Base-by-base conservation (phyloP, 2,329 filamentous ascomycete genomes). In the Phyllosticta ampelicida region DNA sequence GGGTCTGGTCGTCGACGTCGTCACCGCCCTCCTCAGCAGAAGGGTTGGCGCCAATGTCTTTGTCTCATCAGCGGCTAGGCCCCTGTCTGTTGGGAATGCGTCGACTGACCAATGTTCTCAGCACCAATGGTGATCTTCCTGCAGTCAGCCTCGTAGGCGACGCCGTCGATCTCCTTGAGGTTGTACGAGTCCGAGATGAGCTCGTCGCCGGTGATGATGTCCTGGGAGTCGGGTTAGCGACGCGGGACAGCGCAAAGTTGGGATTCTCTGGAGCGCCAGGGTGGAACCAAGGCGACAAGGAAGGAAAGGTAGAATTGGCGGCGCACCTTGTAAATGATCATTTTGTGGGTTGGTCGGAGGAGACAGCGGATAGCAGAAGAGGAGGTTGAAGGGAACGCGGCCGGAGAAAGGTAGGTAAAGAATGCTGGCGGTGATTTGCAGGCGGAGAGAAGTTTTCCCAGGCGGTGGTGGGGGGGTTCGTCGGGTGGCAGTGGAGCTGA, bases 111-210 rank as follows among this genome's bases (percentile, higher is more conserved):
- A 71, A 95, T 84, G 64, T 81, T 75, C 71, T 92, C 84, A 63
- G 75, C 83, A 64, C 85, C 90, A 75, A 91, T 80, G 61, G 83
- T 84, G 78, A 96, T 90, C 85, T 92, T 95, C 73, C 81, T 80
- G 78, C 91, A 96, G 78, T 99, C 87, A 72, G 86, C 86, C 80
- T 97, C 92, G 79, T 88, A 97, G 68, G 87, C 85, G 66, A 88
- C 79, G 66, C 83, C 85, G 74, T 91, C 88, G 63, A 92, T 73
- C 74, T 87, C 80, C 79, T 89, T 90, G 72, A 95, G 75, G 67
- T 90, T 80, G 80, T 86, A 96, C 67, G 88, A 94, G 79, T 97
- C 92, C 71, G 94, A 95, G 85, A 97, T 86, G 75, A 99, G 83
- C 86, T 99, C 94, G 79, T 96, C 92, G 65, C 79, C 89, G 76